phyloP scores from a whole-genome alignment of 164 flowering plant species.

The Magnolia changhungtana region DNA sequence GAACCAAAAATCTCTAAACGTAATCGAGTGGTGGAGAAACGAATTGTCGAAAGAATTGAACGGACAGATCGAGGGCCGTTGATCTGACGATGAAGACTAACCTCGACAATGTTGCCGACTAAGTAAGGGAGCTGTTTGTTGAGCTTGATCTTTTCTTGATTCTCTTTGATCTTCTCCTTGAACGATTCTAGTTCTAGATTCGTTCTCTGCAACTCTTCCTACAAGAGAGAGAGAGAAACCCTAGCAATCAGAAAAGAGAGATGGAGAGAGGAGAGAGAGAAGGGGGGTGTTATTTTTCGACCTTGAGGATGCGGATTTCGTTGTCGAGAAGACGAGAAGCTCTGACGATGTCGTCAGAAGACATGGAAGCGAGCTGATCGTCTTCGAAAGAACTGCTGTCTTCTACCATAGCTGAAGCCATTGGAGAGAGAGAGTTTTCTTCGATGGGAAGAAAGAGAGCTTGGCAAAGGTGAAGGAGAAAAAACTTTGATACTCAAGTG shows the following conservation, averaged over 20 bases:
- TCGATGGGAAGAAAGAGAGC: too few species aligned
- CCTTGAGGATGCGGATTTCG: constrained; percentile 17
- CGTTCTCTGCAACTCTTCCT: constrained; percentile 83
- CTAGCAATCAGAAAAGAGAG: background rate
- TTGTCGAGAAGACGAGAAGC: constrained; percentile 81
- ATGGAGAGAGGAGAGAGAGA: background rate
- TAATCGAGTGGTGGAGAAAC: background rate
- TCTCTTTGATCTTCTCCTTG: constrained; percentile 86
- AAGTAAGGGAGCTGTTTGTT: constrained; percentile 47
- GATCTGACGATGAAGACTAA: constrained; percentile 8
- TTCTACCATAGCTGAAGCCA: constrained; percentile 49
- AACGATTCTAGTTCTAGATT: constrained; percentile 67
- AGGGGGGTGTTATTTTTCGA: background rate
- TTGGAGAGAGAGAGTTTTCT: background rate
- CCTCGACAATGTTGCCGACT: constrained; percentile 96
- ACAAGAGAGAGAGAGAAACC: background rate
- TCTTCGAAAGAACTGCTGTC: constrained; percentile 63
- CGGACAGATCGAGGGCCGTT: background rate
- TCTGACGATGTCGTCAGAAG: constrained; percentile 65
- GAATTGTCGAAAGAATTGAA: background rate
- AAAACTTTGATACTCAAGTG: too few species aligned
- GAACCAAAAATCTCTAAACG: background rate
- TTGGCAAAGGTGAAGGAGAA: too few species aligned
- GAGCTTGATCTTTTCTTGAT: constrained; percentile 31
- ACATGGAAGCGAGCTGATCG: constrained; percentile 70